Base-by-base conservation (phyloP, 2,329 filamentous ascomycete genomes). In the Fusarium compactum region DNA sequence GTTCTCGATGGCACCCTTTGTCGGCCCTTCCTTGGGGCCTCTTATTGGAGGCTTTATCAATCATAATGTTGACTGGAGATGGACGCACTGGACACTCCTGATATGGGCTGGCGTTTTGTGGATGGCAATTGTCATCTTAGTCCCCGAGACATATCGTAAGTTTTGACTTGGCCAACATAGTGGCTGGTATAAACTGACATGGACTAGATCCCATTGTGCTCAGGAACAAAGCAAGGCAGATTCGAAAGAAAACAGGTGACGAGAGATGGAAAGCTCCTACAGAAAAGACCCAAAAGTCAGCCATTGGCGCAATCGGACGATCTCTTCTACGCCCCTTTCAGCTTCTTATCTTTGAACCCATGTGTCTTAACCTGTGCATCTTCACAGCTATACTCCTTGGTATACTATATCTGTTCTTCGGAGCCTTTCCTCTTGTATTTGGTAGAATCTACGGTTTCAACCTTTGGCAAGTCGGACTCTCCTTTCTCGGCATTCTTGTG, bases 341-440 rank as follows among this genome's bases (percentile, higher is more conserved):
- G 80, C 87, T 98, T 8, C 85, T 98, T 58, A 79, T 91, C 52
- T 87, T 92, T 57, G 94, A 97, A 82, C 93, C 92, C 70, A 98
- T 97, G 93, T 92, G 91, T 64, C 83, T 96, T 61, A 89, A 90
- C 71, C 88, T 98, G 27, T 96, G 94, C 79, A 81, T 96, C 24
- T 92, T 95, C 73, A 93, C 92, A 1, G 93, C 94, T 41, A 88
- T 98, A 57, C 83, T 97, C n/a, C 85, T 97, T 10, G 95, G 94
- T 8, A 91, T 97, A 46, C 82, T 97, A 4, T 97, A 97, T 77
- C 88, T 97, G 41, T 97, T 97, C 83, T 97, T 97, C 78, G 94
- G 94, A 22, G 94, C 94, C 1, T 97, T 97, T 75, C 88, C 91
- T 8, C 83, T 97, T 46, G 90, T 97, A 18, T 97, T 97, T 76